phyloP scores from a whole-genome alignment of 257 asterid genomes.

The Ligustrum vulgare region DNA sequence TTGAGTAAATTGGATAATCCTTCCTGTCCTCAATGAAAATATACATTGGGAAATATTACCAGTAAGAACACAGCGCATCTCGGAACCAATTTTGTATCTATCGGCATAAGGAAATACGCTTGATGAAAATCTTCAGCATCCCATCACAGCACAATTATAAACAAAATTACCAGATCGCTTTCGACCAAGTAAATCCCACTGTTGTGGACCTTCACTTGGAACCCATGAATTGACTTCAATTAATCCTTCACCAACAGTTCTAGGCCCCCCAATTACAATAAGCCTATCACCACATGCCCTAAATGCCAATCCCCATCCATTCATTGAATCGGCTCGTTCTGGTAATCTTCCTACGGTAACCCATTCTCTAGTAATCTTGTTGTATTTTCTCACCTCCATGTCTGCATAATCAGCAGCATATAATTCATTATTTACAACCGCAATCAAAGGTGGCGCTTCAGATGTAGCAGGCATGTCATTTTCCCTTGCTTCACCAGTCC shows the following conservation, averaged over 20 bases:
- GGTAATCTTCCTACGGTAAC: conserved; percentile 46
- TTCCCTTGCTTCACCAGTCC: conserved; percentile 40
- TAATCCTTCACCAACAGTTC: conserved; percentile 46
- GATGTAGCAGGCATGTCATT: conserved; percentile 43
- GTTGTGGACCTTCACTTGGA: conserved; percentile 50
- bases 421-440: conserved; percentile 49
- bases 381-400: conserved; percentile 47
- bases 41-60: conserved; percentile 55
- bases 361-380: conserved; percentile 33
- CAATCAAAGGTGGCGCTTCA: conserved; percentile 53
- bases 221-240: conserved; percentile 57
- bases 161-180: conserved; percentile 82
- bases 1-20: conserved; percentile 53
- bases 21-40: conserved; percentile 43
- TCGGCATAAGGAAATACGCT: conserved; percentile 28
- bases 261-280: conserved; percentile 55
- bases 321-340: conserved; percentile 49
- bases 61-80: conserved; percentile 58
- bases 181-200: conserved; percentile 71
- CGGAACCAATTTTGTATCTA: conserved; percentile 44
- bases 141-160: conserved; percentile 98
- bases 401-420: conserved; percentile 59
- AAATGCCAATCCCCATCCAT: conserved; percentile 62
- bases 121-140: conserved; percentile 63
- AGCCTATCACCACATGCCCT: conserved; percentile 48